phyloP scores from a whole-genome alignment of 2,329 filamentous ascomycete genomes.

The Epichloe scottii region DNA sequence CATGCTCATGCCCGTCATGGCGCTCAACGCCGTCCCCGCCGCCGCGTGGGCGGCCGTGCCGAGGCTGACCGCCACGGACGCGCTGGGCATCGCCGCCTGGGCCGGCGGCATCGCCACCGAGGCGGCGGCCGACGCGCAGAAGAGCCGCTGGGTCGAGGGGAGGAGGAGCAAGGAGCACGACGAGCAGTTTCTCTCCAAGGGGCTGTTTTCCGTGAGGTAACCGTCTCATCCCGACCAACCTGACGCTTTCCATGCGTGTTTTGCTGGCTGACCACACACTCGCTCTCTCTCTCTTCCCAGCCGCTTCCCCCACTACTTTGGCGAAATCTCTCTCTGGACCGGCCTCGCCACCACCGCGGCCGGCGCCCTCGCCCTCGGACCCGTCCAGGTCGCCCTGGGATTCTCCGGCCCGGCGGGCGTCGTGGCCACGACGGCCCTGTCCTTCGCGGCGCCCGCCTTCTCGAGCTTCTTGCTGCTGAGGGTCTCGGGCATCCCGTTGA shows the following conservation, averaged over 20 bases:
- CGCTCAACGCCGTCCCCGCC: conserved; percentile 48
- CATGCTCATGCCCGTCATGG: conserved; percentile 52
- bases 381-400: conserved; percentile 45
- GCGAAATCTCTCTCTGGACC: conserved; percentile 57
- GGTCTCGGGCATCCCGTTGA: conserved; percentile 52
- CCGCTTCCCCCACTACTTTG: conserved; percentile 60
- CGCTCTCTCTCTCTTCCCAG: conserved; percentile 11
- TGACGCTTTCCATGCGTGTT: too few relatives aligned
- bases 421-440: conserved; percentile 27
- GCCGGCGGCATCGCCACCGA: conserved; percentile 48
- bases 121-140: conserved; percentile 50
- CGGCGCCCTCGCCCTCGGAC: conserved; percentile 40
- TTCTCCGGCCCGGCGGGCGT: conserved; percentile 28
- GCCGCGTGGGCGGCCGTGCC: conserved; percentile 35
- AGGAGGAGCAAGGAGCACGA: conserved; percentile 54
- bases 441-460: conserved; percentile 49
- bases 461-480: conserved; percentile 50
- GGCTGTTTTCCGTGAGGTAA: conserved; percentile 47
- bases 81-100: conserved; percentile 45
- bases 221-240: too few relatives aligned
- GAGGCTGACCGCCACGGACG: conserved; percentile 35
- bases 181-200: conserved; percentile 52
- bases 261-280: too few relatives aligned
- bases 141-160: conserved; percentile 45
- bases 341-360: conserved; percentile 49